These are phyloP conservation scores for Podila clonocystis DNA, from an alignment of 192 early-diverging fungal species.

Conservation along the genomic window DNA sequence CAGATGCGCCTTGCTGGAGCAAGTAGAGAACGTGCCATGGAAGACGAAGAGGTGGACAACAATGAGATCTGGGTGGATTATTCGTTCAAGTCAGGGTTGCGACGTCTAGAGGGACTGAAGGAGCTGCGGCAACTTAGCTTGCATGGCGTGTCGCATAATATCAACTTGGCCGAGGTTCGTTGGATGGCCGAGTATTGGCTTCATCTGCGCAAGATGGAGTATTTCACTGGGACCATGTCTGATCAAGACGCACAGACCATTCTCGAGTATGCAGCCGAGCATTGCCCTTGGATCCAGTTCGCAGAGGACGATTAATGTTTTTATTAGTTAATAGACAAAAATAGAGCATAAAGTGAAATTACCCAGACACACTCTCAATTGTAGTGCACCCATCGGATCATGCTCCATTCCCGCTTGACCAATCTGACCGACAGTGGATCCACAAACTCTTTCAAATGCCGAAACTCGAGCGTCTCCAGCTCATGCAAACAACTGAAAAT, in stretches of 20 bases:
- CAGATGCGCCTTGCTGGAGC: not conserved
- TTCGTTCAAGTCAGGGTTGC: constrained; percentile 23
- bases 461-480: not conserved
- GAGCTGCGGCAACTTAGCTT: constrained; percentile 11
- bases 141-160: not conserved
- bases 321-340: not conserved
- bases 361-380: not conserved
- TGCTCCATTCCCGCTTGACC: not conserved
- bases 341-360: not conserved
- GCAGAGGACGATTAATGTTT: not conserved
- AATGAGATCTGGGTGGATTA: constrained; percentile 23
- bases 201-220: constrained; percentile 8
- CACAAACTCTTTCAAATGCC: not conserved
- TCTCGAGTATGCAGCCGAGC: not conserved
- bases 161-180: constrained; percentile 13
- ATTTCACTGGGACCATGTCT: not conserved
- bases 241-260: not conserved
- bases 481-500: not conserved
- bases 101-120: constrained; percentile 3
- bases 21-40: not conserved
- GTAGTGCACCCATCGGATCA: not conserved
- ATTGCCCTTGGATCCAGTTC: not conserved
- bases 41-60: not conserved
- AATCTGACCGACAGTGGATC: not conserved
- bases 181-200: constrained; percentile 38